Evolutionary conservation across 2,329 filamentous ascomycete genomes (phyloP), one percentile per base, ranked within the genome.

Genomic region (Apiospora phragmitis): DNA sequence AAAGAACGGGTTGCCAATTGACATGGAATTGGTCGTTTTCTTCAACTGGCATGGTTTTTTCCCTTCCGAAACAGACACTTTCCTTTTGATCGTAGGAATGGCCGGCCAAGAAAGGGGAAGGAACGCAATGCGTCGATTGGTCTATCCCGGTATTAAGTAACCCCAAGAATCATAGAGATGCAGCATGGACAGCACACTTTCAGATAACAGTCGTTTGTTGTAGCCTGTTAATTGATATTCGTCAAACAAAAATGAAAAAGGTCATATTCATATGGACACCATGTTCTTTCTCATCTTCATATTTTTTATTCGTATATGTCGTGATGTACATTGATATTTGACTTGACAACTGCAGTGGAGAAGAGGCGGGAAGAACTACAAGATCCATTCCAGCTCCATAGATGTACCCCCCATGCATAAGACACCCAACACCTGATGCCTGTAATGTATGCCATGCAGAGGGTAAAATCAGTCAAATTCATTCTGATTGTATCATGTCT

Each of bases 181-280:
- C 32, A 5, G 55, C 9, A 38, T 29, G 21, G 21, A n/a, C 18
- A n/a, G 32, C 55, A n/a, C 55, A 62, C 38, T 62, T 38, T 62
- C 55, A 62, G 55, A 24, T 9, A 38, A 38, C 55, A 62, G 55
- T 62, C 32, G 55, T 62, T 62, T 62, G 55, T 38, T 24, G 38
- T 62, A 62, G 55, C 55, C 55, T 62, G 55, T 62, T 59, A 59
- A 29, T 59, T 62, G 55, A 38, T 62, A 62, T 38, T 62, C 21
- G 38, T 62, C 29, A 9, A 62, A 38, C 32, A 59, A 18, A 62
- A 38, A 38, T 62, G 32, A 38, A 32, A 35, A 62, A n/a, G 3
- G 18, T 14, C 18, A 62, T 14, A 35, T 24, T 59, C 4, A 38
- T n/a, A 11, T 35, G 21, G 21, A 11, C 29, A 35, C 4, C 3